These are phyloP conservation scores for Lagenidium giganteum DNA, from an alignment of 352 stramenopile genomes.

Conservation along the genomic window DNA sequence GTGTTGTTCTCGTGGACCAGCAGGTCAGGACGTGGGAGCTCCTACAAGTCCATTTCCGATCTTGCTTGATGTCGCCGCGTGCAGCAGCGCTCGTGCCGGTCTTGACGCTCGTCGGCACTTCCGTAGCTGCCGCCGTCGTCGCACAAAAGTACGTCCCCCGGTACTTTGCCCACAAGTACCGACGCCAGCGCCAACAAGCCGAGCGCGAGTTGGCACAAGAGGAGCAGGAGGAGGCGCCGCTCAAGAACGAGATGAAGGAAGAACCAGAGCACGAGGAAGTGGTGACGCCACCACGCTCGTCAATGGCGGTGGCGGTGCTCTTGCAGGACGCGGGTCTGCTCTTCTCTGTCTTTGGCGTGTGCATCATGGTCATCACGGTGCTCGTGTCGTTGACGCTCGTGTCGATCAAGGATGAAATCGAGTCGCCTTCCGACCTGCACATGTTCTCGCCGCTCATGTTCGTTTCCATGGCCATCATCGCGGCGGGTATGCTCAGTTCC, in stretches of 20 bases:
- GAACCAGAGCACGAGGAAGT: constrained; percentile 4
- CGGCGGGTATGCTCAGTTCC: constrained; percentile 24
- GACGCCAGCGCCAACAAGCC: constrained; percentile 5
- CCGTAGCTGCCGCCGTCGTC: constrained; percentile 21
- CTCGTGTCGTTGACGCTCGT: constrained; percentile 48
- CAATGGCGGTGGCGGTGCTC: constrained; percentile 32
- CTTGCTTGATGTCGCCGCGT: too few relatives aligned
- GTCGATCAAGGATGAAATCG: constrained; percentile 29
- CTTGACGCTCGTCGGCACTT: constrained; percentile 30
- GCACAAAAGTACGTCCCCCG: constrained; percentile 15
- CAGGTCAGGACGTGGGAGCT: too few relatives aligned
- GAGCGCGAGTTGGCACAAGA: not conserved
- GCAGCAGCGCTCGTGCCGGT: constrained; percentile 26
- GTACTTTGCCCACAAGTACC: constrained; percentile 20
- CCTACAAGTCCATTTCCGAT: too few relatives aligned
- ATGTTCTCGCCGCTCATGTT: constrained; percentile 69
- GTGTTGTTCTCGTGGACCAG: too few relatives aligned
- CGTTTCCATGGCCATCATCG: constrained; percentile 49
- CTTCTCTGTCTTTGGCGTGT: constrained; percentile 42
- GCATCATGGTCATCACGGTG: constrained; percentile 46
- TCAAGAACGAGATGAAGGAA: not conserved
- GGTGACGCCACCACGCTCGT: constrained; percentile 15
- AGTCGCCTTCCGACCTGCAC: constrained; percentile 46
- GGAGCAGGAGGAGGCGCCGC: not conserved
- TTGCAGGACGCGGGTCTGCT: constrained; percentile 45